A percentile compares a stretch with the other conserved stretches of the same genome.
Evolutionary conservation across 305 asterid genomes (phyloP).

Genomic region (Solanum aculeatissimum): DNA sequence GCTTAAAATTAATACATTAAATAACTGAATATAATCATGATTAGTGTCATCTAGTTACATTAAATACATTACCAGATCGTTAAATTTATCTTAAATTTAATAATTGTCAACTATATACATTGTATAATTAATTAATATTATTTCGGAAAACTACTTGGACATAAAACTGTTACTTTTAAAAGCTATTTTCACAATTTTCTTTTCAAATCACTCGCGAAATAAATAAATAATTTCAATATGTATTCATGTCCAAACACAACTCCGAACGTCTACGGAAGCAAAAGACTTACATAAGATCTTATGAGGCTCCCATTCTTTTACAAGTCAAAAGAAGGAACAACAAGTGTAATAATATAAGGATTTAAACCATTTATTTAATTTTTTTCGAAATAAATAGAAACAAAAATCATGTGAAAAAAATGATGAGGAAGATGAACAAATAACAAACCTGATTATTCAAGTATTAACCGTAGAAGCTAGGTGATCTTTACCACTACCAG

Average conservation of each 20-base stretch:
- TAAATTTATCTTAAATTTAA: background rate
- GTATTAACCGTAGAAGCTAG: background rate
- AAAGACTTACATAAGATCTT: background rate
- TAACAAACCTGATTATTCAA: conserved; percentile 2
- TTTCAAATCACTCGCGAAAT: too few species aligned
- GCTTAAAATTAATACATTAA: background rate
- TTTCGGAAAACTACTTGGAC: too few species aligned
- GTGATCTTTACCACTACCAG: background rate
- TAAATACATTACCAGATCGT: background rate
- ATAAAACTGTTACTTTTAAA: too few species aligned
- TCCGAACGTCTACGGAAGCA: background rate
- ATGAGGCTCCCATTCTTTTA: background rate
- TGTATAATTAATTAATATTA: background rate
- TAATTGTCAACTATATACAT: background rate
- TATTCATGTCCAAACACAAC: too few species aligned
- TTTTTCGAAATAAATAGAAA: background rate
- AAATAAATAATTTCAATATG: too few species aligned
- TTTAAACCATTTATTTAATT: background rate
- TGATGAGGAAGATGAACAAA: background rate
- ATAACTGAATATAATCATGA: background rate
- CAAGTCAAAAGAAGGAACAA: background rate
- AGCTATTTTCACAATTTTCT: too few species aligned
- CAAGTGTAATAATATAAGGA: background rate
- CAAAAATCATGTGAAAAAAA: background rate
- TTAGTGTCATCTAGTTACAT: background rate